These are phyloP conservation scores for Lachancea cidri DNA, from an alignment of 805 yeast genomes.

Conservation along the genomic window DNA sequence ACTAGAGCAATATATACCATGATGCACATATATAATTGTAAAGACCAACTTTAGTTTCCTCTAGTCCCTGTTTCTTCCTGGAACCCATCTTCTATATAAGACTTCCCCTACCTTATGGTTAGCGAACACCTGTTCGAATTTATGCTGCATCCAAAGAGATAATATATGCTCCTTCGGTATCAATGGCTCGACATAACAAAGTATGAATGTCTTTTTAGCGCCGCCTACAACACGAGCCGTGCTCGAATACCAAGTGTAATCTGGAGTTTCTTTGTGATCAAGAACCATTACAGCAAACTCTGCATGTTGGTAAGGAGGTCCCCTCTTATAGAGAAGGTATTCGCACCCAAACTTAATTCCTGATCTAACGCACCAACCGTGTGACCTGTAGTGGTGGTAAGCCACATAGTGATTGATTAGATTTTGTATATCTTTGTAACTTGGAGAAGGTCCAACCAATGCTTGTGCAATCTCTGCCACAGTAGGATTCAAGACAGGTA, in stretches of 20 bases:
- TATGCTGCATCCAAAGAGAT: constrained; percentile 18
- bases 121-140: constrained; percentile 31
- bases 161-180: constrained; percentile 26
- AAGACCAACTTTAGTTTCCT: not conserved
- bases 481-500: constrained; percentile 43
- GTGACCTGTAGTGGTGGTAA: constrained; percentile 80
- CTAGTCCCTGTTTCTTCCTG: constrained; percentile 76
- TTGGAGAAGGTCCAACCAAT: constrained; percentile 11
- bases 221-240: constrained; percentile 78
- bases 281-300: constrained; percentile 59
- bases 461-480: constrained; percentile 16
- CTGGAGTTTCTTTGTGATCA: constrained; percentile 26
- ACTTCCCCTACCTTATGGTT: constrained; percentile 55
- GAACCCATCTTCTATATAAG: constrained; percentile 76
- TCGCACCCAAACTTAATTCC: constrained; percentile 94
- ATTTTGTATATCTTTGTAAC: constrained; percentile 27
- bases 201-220: constrained; percentile 72
- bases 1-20: constrained; percentile 3
- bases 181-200: constrained; percentile 62
- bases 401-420: constrained; percentile 59
- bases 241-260: constrained; percentile 62
- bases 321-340: constrained; percentile 73
- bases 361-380: constrained; percentile 91
- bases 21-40: not conserved
- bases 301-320: constrained; percentile 95